Base-by-base conservation (phyloP, 140 eudicot species). In the Senecio squalidus region DNA sequence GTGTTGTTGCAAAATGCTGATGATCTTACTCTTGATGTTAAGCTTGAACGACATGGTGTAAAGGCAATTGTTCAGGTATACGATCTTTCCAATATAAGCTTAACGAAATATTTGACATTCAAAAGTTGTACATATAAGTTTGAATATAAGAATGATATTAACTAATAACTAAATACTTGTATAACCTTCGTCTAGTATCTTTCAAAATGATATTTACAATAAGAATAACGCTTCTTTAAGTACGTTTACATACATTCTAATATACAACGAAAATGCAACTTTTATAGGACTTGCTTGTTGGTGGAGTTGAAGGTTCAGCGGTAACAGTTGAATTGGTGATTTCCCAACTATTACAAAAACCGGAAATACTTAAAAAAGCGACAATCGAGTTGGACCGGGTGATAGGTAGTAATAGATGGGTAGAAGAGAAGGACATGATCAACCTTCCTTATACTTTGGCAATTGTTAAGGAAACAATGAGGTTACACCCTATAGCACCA, bases 401-500 rank as follows among this genome's bases (percentile, higher is more conserved):
- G 4, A 71, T 85, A 9, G 85, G 81, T 0, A 52, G 28, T 17
- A 61, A 72, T 13, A 71, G 78, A 24, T 81, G 89, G 89, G 77
- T 84, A 0, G 45, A 78, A 51, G 89, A 81, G 33, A 66, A 69
- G 22, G 95, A 85, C 71, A 65, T 82, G 5, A 40, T 60, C 1
- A 68, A 64, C 55, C 77, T 85, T 18, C 84, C 80, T 41, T 82
- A 73, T 62, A 62, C 82, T 4, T 66, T 49, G 24, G 82, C 91
- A 33, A 82, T 85, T 15, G 71, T 64, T 7, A 85, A 76, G 20
- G 90, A 85, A 45, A 60, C 90, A 1, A 78, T 79, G 90, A 67
- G 95, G 11, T 26, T 82, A 29, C 90, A 85, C 57, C 95, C 86
- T 0, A 82, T 78, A 45, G 89, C 90, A 47, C 95, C 95, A n/a